phyloP scores from a whole-genome alignment of 352 stramenopile genomes.

The Globisporangium canariense region DNA sequence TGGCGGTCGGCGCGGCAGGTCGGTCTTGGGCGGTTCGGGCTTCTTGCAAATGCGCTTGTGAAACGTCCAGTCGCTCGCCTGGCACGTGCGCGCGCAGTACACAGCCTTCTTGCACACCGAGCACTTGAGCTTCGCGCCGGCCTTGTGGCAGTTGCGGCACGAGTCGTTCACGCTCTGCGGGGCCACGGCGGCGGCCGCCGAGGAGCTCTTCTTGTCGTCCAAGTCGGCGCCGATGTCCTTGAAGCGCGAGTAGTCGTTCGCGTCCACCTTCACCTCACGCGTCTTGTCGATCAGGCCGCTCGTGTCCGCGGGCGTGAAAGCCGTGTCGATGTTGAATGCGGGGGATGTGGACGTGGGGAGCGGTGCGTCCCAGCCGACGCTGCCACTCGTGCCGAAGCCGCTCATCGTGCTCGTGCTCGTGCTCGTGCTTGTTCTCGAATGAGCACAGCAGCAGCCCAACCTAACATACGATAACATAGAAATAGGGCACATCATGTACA shows the following conservation, averaged over 20 bases:
- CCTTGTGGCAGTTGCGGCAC: conserved; percentile 80
- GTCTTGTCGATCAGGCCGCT: conserved; percentile 61
- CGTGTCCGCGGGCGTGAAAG: conserved; percentile 24
- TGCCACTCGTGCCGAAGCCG: conserved; percentile 11
- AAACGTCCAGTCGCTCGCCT: conserved; percentile 83
- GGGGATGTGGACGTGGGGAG: conserved; percentile 17
- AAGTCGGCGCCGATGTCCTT: conserved; percentile 59
- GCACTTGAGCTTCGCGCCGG: conserved; percentile 80
- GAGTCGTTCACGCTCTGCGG: conserved; percentile 16
- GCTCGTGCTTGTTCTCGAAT: too few species aligned
- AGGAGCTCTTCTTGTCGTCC: conserved; percentile 23
- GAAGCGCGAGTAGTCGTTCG: conserved; percentile 87
- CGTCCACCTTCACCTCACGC: conserved; percentile 63
- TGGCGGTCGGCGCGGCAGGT: conserved; percentile 25
- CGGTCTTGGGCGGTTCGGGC: conserved; percentile 57
- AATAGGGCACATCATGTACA: too few species aligned
- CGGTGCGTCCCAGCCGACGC: conserved; percentile 51
- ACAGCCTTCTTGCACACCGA: conserved; percentile 84
- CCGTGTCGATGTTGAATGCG: not conserved
- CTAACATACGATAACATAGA: too few species aligned
- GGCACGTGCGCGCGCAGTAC: conserved; percentile 78
- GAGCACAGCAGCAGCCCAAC: too few species aligned
- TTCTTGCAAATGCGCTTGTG: conserved; percentile 89
- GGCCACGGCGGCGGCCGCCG: conserved; percentile 5
- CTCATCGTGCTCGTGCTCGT: not conserved